These are phyloP conservation scores for Citeromyces matritensis DNA, from an alignment of 805 yeast species.

Conservation along the genomic window DNA sequence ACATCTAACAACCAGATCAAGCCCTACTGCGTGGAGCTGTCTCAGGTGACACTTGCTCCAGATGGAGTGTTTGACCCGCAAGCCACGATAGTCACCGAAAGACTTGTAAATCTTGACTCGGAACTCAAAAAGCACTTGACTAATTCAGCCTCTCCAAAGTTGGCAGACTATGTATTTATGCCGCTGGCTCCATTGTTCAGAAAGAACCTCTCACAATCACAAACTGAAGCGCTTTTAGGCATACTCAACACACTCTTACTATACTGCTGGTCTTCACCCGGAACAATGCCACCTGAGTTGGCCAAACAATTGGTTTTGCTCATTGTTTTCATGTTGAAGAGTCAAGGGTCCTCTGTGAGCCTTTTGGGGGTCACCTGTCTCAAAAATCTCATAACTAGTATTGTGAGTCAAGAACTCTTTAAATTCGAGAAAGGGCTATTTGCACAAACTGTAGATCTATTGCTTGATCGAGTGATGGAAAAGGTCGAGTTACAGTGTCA, in stretches of 20 bases:
- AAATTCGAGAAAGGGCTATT: constrained; percentile 6
- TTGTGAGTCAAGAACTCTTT: no score
- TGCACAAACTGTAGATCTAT: constrained; percentile 29
- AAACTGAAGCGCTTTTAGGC: constrained; percentile 27
- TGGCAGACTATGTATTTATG: constrained; percentile 49
- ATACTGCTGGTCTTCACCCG: constrained; percentile 28
- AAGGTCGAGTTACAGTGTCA: constrained; percentile 11
- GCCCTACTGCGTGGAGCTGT: constrained; percentile 26
- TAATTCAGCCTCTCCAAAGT: constrained; percentile 12
- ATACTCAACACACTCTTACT: constrained; percentile 26
- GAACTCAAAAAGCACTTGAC: constrained; percentile 5
- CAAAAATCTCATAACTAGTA: no score
- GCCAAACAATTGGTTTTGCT: constrained; percentile 31
- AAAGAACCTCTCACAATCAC: constrained; percentile 24
- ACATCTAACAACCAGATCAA: constrained; percentile 9
- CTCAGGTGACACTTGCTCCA: constrained; percentile 26
- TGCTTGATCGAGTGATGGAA: constrained; percentile 12
- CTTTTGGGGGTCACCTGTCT: no score
- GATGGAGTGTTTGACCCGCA: constrained; percentile 15
- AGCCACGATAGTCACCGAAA: constrained; percentile 13
- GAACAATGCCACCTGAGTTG: constrained; percentile 18
- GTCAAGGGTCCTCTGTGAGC: constrained; percentile 6
- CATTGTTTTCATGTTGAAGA: constrained; percentile 29
- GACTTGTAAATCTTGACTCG: constrained; percentile 17
- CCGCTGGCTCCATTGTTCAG: constrained; percentile 42